Evolutionary conservation across 2,329 filamentous ascomycete species (phyloP).

Genomic region (Aspergillus transmontanensis): DNA sequence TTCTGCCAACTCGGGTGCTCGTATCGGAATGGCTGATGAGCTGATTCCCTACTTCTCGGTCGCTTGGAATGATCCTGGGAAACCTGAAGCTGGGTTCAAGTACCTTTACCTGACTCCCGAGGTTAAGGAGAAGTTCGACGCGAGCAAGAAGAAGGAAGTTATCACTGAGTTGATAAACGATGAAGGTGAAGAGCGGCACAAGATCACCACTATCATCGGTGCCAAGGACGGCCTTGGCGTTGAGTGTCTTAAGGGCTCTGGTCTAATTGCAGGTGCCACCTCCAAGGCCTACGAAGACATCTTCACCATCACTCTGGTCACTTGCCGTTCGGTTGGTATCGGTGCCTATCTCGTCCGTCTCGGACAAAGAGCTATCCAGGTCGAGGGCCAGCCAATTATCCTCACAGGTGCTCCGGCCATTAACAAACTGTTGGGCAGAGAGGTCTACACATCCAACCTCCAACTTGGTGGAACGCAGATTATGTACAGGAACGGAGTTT

Average conservation of each 20-base stretch:
- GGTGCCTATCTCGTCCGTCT: conserved; percentile 98
- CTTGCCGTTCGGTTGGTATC: conserved; percentile 97
- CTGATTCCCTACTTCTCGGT: conserved; percentile 96
- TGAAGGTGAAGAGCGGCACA: conserved; percentile 85
- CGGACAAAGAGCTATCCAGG: conserved; percentile 96
- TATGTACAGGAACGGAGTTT: conserved; percentile 99
- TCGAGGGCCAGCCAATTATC: conserved; percentile 98
- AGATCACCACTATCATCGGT: conserved; percentile 91
- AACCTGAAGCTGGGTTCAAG: conserved; percentile 88
- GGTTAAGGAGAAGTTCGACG: conserved; percentile 83
- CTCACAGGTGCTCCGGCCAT: conserved; percentile 95
- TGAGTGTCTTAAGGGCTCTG: conserved; percentile 93
- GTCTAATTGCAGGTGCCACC: conserved; percentile 96
- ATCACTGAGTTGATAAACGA: conserved; percentile 87
- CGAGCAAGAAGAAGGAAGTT: conserved; percentile 71
- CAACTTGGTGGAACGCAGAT: conserved; percentile 99
- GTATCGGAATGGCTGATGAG: conserved; percentile 94
- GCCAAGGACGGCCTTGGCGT: conserved; percentile 95
- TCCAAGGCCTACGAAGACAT: conserved; percentile 98
- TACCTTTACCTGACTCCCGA: conserved; percentile 93
- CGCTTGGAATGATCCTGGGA: conserved; percentile 84
- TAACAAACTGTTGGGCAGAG: conserved; percentile 96
- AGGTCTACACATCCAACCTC: conserved; percentile 98
- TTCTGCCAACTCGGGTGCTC: conserved; percentile 97
- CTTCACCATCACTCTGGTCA: conserved; percentile 96